Evolutionary conservation across 257 asterid species (phyloP).

Genomic region (Petrea volubilis): DNA sequence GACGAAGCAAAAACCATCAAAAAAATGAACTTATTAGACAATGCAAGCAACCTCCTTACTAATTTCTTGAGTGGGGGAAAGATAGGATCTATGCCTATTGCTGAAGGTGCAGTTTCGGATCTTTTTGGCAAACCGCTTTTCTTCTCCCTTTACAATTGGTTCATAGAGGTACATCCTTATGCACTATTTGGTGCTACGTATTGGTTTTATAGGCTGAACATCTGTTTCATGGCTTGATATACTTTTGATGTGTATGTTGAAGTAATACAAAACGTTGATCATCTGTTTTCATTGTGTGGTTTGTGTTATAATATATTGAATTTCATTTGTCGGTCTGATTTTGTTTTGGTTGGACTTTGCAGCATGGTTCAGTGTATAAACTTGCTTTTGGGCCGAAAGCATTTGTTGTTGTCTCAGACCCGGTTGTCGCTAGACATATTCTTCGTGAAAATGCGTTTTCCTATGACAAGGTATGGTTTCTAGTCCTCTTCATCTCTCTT

Average conservation of each 20-base stretch:
- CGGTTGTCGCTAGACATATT: constrained; percentile 83
- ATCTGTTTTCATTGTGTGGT: too few species aligned
- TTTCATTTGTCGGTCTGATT: constrained; percentile 5
- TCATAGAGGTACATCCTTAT: constrained; percentile 62
- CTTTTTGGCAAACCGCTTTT: constrained; percentile 86
- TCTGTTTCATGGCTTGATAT: too few species aligned
- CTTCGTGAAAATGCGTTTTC: constrained; percentile 96
- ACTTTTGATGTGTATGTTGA: too few species aligned
- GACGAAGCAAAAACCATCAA: constrained; percentile 65
- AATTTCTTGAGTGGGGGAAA: constrained; percentile 83
- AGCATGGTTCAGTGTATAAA: constrained; percentile 93
- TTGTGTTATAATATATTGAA: neutral
- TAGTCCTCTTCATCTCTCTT: neutral
- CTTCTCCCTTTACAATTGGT: constrained; percentile 93
- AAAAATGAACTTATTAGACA: constrained; percentile 62
- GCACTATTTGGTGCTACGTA: neutral
- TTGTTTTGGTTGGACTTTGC: constrained; percentile 37
- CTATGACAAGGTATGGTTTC: constrained; percentile 76
- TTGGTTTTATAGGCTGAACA: neutral
- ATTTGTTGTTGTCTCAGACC: constrained; percentile 93
- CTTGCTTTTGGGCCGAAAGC: constrained; percentile 99
- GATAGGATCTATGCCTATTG: constrained; percentile 82
- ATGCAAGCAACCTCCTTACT: constrained; percentile 93
- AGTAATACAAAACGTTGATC: too few species aligned
- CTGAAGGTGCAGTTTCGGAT: constrained; percentile 97